Evolutionary conservation across 305 asterid genomes (phyloP).

Genomic region (Fraxinus dipetala): DNA sequence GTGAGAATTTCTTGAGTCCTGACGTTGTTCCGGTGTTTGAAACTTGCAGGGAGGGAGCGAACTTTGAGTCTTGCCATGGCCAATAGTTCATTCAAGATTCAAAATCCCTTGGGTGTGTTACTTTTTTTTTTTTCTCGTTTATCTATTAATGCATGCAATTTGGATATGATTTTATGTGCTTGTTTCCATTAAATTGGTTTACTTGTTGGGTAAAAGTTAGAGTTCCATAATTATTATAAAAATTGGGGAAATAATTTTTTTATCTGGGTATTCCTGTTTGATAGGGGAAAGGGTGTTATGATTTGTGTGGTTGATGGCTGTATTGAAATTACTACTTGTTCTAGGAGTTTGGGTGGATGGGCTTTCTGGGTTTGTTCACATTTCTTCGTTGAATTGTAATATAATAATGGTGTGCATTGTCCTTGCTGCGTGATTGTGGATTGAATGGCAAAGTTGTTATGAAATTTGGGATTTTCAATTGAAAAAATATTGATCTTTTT

Average conservation of each 20-base stretch:
- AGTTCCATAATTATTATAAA: not conserved
- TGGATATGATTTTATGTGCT: not conserved
- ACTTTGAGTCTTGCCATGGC: constrained; percentile 43
- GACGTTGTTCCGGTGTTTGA: constrained; percentile 41
- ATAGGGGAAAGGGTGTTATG: not conserved
- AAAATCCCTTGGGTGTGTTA: constrained; percentile 46
- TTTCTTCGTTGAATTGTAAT: too few species aligned
- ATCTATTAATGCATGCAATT: constrained; percentile 5
- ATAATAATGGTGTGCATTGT: not conserved
- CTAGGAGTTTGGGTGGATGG: not conserved
- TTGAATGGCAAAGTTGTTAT: not conserved
- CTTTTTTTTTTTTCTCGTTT: not conserved
- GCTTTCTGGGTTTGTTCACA: not conserved
- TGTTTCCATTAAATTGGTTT: not conserved
- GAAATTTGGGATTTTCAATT: not conserved
- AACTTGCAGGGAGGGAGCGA: constrained; percentile 40
- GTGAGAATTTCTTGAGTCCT: constrained; percentile 12
- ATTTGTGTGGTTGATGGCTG: not conserved
- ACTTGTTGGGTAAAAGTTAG: not conserved
- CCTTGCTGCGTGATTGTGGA: not conserved
- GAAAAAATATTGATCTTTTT: not conserved
- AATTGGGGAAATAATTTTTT: not conserved
- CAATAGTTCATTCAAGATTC: constrained; percentile 50
- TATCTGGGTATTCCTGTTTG: not conserved
- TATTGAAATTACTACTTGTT: not conserved